Evolutionary conservation across 495 filamentous ascomycete genomes (phyloP).

Genomic region (Oidiodendron maius): DNA sequence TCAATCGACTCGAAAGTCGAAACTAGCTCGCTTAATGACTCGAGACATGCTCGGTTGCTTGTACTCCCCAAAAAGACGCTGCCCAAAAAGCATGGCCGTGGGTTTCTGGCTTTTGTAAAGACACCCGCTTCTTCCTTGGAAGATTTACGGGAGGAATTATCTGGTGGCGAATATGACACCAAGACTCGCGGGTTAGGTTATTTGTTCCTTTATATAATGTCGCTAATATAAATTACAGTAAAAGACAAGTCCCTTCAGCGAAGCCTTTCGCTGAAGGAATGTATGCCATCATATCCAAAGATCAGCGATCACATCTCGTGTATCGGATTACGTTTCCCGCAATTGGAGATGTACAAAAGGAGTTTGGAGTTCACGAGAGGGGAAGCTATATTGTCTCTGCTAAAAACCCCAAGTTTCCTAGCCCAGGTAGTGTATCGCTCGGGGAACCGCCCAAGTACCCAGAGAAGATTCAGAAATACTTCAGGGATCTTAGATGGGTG

Average conservation of each 20-base stretch:
- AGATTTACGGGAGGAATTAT: slow-evolving; percentile 66
- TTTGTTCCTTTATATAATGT: background rate
- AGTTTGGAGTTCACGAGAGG: slow-evolving; percentile 64
- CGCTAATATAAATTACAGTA: slow-evolving; percentile 33
- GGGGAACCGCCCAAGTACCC: slow-evolving; percentile 67
- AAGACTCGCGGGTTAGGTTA: slow-evolving; percentile 55
- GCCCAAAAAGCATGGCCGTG: slow-evolving; percentile 62
- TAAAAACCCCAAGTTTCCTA: slow-evolving; percentile 70
- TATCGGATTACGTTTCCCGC: slow-evolving; percentile 83
- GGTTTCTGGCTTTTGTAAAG: slow-evolving; percentile 82
- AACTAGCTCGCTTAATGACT: slow-evolving; percentile 56
- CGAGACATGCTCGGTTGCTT: slow-evolving; percentile 62
- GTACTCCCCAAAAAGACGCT: slow-evolving; percentile 83
- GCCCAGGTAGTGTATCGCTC: slow-evolving; percentile 57
- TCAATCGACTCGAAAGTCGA: slow-evolving; percentile 62
- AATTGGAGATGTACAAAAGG: slow-evolving; percentile 66
- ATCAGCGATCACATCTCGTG: slow-evolving; percentile 65
- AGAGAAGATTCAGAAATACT: slow-evolving; percentile 66
- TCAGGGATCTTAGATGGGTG: slow-evolving; percentile 67
- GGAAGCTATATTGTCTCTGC: slow-evolving; percentile 76
- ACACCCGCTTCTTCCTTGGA: slow-evolving; percentile 61
- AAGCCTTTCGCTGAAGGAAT: slow-evolving; percentile 78
- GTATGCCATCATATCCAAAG: slow-evolving; percentile 76
- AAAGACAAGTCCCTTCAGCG: slow-evolving; percentile 64
- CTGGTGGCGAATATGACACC: slow-evolving; percentile 64